Evolutionary conservation across 1,284 basidiomycete species (phyloP).

Genomic region (Gymnopus androsaceus): DNA sequence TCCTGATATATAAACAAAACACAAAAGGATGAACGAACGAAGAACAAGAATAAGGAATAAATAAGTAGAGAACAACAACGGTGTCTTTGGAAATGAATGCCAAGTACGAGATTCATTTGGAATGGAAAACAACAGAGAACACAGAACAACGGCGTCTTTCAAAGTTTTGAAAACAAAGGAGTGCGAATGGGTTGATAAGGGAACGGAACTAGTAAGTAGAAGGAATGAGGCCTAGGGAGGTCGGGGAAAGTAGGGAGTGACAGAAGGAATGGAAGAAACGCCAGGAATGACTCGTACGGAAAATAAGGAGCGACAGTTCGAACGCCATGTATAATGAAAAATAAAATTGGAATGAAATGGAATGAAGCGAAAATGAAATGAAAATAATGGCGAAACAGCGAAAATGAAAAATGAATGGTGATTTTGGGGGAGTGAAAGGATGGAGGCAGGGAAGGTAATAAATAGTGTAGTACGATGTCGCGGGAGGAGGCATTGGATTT

Average conservation of each 20-base stretch:
- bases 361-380: background rate
- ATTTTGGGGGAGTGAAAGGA: background rate
- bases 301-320: background rate
- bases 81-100: no score
- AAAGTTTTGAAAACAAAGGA: no score
- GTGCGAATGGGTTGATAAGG: slow-evolving; percentile 1
- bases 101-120: no score
- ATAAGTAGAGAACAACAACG: no score
- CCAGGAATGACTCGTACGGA: background rate
- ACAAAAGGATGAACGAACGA: no score
- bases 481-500: no score
- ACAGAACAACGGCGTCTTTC: no score
- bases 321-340: background rate
- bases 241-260: background rate
- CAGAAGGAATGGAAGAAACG: background rate
- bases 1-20: no score
- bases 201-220: background rate
- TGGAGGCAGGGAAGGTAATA: background rate
- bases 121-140: no score
- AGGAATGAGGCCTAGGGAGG: background rate
- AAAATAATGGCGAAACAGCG: background rate
- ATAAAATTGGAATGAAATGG: background rate
- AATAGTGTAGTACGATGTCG: background rate
- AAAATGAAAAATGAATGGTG: background rate
- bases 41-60: no score